Evolutionary conservation across 148 eudicot species (phyloP).

Genomic region (Cornus kousa): DNA sequence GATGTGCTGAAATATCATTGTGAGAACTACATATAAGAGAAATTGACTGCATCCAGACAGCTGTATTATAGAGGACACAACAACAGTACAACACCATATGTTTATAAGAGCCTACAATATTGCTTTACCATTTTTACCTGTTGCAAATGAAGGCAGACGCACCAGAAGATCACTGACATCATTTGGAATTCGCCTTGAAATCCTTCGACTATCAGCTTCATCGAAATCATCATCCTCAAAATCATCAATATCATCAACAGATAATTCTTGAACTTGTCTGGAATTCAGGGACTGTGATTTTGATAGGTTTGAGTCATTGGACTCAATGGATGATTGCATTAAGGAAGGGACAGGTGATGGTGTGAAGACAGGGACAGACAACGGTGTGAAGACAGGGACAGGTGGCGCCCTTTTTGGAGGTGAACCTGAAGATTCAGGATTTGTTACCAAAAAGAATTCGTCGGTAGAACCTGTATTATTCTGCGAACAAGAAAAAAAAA

Average conservation of each 20-base stretch:
- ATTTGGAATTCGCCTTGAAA: constrained; percentile 82
- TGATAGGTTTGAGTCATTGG: constrained; percentile 54
- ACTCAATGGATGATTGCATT: constrained; percentile 37
- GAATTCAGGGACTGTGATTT: constrained; percentile 59
- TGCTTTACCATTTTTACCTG: constrained; percentile 53
- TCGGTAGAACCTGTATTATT: constrained; percentile 70
- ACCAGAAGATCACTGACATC: constrained; percentile 81
- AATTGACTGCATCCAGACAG: background rate
- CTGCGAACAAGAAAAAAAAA: constrained; percentile 33
- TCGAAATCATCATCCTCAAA: constrained; percentile 84
- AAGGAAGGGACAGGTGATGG: constrained; percentile 7
- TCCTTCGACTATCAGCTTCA: constrained; percentile 74
- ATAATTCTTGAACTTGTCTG: constrained; percentile 63
- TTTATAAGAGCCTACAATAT: background rate
- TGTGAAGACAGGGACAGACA: constrained; percentile 43
- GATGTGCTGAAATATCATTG: constrained; percentile 6
- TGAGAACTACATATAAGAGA: background rate
- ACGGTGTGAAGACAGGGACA: constrained; percentile 43
- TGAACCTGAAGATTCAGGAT: constrained; percentile 79
- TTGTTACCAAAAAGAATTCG: constrained; percentile 85
- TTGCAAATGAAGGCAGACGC: constrained; percentile 77
- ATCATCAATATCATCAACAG: constrained; percentile 95
- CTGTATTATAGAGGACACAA: background rate
- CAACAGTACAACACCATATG: background rate
- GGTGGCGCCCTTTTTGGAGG: constrained; percentile 84